These are phyloP conservation scores for Trichoderma reesei DNA, from an alignment of 495 filamentous ascomycete genomes.

Conservation along the genomic window DNA sequence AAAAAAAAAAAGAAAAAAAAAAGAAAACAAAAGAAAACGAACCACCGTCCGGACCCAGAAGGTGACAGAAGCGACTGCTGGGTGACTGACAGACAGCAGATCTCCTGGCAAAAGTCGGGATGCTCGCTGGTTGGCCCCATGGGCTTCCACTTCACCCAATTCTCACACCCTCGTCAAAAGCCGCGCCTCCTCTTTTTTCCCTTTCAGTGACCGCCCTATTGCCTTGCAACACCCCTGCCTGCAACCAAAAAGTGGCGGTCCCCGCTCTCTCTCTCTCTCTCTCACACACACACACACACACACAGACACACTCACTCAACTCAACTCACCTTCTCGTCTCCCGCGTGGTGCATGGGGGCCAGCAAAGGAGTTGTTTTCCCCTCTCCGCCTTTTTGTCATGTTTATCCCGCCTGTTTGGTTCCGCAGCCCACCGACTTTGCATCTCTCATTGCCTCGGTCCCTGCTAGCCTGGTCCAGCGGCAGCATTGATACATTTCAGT, in stretches of 20 bases:
- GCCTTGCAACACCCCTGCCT: not conserved
- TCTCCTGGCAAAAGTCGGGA: slow-evolving; percentile 4
- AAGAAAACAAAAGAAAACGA: too few relatives aligned
- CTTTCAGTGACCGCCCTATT: slow-evolving; percentile 8
- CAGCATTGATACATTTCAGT: too few relatives aligned
- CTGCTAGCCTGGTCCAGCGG: too few relatives aligned
- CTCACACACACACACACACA: too few relatives aligned
- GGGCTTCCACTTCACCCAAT: too few relatives aligned
- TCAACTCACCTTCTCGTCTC: not conserved
- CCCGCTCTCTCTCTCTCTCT: not conserved
- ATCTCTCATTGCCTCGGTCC: not conserved
- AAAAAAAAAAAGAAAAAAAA: too few relatives aligned
- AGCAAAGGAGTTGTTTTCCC: not conserved
- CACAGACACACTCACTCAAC: too few relatives aligned
- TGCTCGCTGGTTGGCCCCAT: not conserved
- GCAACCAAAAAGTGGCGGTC: slow-evolving; percentile 4
- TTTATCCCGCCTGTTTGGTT: not conserved
- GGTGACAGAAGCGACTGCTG: too few relatives aligned
- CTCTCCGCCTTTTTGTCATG: slow-evolving; percentile 6
- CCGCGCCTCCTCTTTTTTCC: not conserved
- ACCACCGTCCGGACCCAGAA: too few relatives aligned
- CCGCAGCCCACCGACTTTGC: not conserved
- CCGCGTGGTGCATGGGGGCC: too few relatives aligned
- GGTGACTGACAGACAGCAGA: slow-evolving; percentile 2
- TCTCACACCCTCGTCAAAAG: too few relatives aligned